These are phyloP conservation scores for Apiospora marii DNA, from an alignment of 2,329 filamentous ascomycete genomes.

Conservation along the genomic window DNA sequence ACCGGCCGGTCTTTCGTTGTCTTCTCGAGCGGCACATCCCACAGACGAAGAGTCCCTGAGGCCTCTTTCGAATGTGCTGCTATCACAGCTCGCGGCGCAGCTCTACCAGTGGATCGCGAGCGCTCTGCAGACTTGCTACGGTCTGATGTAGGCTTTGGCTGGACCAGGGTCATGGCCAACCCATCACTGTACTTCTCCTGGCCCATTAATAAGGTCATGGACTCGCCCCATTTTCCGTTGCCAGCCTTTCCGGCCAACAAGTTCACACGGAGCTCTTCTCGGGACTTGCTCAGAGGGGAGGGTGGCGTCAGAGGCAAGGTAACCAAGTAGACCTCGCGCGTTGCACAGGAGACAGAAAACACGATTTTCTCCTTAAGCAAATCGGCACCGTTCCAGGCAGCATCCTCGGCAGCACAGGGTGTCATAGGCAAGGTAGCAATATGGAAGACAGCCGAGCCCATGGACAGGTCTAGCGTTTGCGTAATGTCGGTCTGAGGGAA, in stretches of 20 bases:
- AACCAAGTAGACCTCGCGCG: slow-evolving; percentile 63
- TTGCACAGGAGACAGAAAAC: slow-evolving; percentile 67
- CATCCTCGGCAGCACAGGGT: slow-evolving; percentile 57
- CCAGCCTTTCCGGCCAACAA: slow-evolving; percentile 63
- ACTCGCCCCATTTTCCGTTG: slow-evolving; percentile 70
- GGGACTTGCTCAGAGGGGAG: slow-evolving; percentile 64
- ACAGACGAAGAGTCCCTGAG: slow-evolving; percentile 64
- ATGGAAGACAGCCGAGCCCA: slow-evolving; percentile 63
- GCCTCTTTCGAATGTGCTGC: slow-evolving; percentile 68
- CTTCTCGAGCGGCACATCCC: slow-evolving; percentile 62
- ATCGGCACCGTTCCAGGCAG: slow-evolving; percentile 53
- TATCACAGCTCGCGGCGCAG: slow-evolving; percentile 57
- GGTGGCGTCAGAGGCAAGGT: slow-evolving; percentile 68
- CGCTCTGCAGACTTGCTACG: slow-evolving; percentile 50
- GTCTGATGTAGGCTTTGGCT: slow-evolving; percentile 45
- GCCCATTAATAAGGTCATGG: slow-evolving; percentile 60
- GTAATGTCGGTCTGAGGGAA: slow-evolving; percentile 61
- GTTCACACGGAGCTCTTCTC: slow-evolving; percentile 59
- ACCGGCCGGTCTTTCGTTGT: slow-evolving; percentile 45
- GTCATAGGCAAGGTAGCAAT: slow-evolving; percentile 64
- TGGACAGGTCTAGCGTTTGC: slow-evolving; percentile 67
- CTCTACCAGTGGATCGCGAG: slow-evolving; percentile 39
- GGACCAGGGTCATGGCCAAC: slow-evolving; percentile 61
- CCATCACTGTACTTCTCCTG: slow-evolving; percentile 62
- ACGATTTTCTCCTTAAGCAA: slow-evolving; percentile 65